Evolutionary conservation across 2,329 filamentous ascomycete genomes (phyloP).

Genomic region (Fusarium acutatum): DNA sequence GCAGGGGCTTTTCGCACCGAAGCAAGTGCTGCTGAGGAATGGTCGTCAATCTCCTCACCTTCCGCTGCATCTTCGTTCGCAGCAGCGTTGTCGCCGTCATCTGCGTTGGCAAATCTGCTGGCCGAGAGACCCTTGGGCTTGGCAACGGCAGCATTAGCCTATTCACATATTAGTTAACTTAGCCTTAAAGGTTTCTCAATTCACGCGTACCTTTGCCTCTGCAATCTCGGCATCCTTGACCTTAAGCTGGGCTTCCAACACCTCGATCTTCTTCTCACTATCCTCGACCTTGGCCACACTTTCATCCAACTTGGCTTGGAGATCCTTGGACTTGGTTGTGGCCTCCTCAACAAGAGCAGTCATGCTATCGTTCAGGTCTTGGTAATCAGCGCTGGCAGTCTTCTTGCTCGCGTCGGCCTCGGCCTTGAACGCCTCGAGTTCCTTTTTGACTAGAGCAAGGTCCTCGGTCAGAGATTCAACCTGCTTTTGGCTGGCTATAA

Average conservation of each 20-base stretch:
- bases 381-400: conserved; percentile 67
- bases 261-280: conserved; percentile 57
- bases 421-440: conserved; percentile 61
- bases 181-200: too few species aligned
- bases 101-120: conserved; percentile 61
- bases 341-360: conserved; percentile 68
- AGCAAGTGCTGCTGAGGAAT: conserved; percentile 72
- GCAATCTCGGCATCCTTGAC: conserved; percentile 71
- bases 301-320: conserved; percentile 59
- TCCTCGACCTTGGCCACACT: conserved; percentile 56
- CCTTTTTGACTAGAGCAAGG: conserved; percentile 59
- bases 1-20: conserved; percentile 68
- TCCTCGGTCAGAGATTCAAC: conserved; percentile 49
- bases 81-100: conserved; percentile 48
- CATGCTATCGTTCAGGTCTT: conserved; percentile 70
- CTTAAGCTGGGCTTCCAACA: conserved; percentile 64
- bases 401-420: conserved; percentile 62
- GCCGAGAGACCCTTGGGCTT: conserved; percentile 61
- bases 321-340: conserved; percentile 61
- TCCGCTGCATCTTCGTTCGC: conserved; percentile 53
- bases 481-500: conserved; percentile 49
- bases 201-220: conserved; percentile 63
- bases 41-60: conserved; percentile 69
- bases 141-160: conserved; percentile 57
- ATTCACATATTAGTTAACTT: neutral